Evolutionary conservation across 2,329 filamentous ascomycete species (phyloP), one percentile per base, ranked within the genome.

Genomic region (Fusarium beomiforme): DNA sequence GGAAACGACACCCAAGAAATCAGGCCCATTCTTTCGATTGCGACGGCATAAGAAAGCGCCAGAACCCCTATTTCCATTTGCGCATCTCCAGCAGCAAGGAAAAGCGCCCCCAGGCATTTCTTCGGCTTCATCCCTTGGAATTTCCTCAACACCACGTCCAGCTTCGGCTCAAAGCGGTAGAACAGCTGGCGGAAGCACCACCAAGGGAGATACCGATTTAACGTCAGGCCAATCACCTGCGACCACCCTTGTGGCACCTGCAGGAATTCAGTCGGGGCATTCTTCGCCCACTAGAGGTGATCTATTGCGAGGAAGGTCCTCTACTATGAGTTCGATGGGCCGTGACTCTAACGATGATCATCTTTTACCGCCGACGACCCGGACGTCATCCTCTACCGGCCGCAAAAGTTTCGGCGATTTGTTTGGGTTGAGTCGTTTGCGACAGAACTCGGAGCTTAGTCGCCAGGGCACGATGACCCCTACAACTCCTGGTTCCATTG

Each of bases 361-460:
- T 58, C 86, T 92, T 8, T 85, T 89, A 10, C 90, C 91, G 6
- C 90, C 90, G 7, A 88, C 88, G 26, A 81, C 90, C n/a, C 87
- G 94, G 55, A 95, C 90, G 9, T 97, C 95, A 2, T 93, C 92
- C 2, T 97, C 94, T 1, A 95, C 92, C n/a, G 94, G 95, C 8
- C 89, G 96, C 59, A 96, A 95, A 81, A 98, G 95, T 81, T 94
- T 99, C 75, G 94, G 95, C 57, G 96, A 97, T 73, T 84, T 98
- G 23, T 90, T 99, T 75, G 91, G 90, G 17, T 83, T 98, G 23
- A 88, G 90, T 69, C 89, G 95, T 69, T 87, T 97, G 65, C 89
- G 95, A 51, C 93, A 97, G 76, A 93, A 93, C 74, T 93, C 93
- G 2, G 94, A 97, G 50, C 87, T 91, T 9, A 87, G 85, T 29